Conservation (phyloP, 371 early-diverging fungal species). For the Mitosporidium daphniae region DNA sequence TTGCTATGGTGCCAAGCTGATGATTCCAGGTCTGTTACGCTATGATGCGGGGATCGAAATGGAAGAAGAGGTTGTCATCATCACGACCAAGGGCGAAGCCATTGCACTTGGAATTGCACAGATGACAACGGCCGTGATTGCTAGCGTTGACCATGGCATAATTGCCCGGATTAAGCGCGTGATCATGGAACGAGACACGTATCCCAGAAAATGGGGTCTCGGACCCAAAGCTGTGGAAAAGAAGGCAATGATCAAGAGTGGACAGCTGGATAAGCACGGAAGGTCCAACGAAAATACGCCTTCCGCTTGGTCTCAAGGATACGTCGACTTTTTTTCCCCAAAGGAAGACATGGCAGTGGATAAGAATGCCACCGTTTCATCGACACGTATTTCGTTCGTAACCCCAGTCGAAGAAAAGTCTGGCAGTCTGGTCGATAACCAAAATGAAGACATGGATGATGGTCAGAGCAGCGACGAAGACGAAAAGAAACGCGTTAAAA, state of each 20-base stretch:
- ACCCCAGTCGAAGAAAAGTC: too few relatives aligned
- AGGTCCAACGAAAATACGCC: constrained; percentile 37
- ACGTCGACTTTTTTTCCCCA: too few relatives aligned
- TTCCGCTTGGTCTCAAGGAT: constrained; percentile 18
- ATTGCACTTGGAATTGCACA: constrained; percentile 78
- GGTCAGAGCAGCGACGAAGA: too few relatives aligned
- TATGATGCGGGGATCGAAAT: constrained; percentile 83
- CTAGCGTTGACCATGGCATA: constrained; percentile 56
- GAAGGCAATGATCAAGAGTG: constrained; percentile 75
- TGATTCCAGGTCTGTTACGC: constrained; percentile 82
- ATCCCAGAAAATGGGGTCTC: constrained; percentile 84
- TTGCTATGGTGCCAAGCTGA: constrained; percentile 94
- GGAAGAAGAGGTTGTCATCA: constrained; percentile 71
- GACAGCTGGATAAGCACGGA: constrained; percentile 78
- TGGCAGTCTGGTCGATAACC: too few relatives aligned
- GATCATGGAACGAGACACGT: constrained; percentile 97
- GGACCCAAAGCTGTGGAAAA: constrained; percentile 72
- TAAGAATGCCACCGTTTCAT: too few relatives aligned
- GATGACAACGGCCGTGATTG: constrained; percentile 86
- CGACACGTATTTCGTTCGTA: too few relatives aligned
- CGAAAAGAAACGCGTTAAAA: too few relatives aligned
- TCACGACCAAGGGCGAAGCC: constrained; percentile 99
- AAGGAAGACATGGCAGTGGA: too few relatives aligned
- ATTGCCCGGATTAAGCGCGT: constrained; percentile 96
- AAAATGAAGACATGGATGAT: too few relatives aligned